Percentiles rank a stretch among this genome's conserved stretches.
Conservation (phyloP, 441 rosid genomes). For the Pelargonium australe region DNA sequence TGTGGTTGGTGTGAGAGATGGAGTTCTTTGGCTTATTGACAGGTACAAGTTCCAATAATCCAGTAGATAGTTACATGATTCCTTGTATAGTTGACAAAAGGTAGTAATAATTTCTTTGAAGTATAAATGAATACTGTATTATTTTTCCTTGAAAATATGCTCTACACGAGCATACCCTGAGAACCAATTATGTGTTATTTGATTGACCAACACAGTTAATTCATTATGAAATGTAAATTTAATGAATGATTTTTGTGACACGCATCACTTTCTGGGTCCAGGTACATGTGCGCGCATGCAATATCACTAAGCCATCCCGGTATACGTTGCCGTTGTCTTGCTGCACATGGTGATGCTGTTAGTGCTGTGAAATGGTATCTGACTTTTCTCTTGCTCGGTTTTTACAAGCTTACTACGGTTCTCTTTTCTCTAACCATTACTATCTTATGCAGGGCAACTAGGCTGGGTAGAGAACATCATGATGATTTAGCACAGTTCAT, state of each 20-base stretch:
- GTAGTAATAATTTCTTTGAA: neutral
- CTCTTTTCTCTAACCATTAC: conserved; percentile 16
- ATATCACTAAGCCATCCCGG: conserved; percentile 96
- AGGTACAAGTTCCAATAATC: conserved; percentile 39
- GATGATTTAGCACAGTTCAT: conserved; percentile 96
- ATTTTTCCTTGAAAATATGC: too few relatives aligned
- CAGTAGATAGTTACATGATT: conserved; percentile 8
- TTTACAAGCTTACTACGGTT: conserved; percentile 13
- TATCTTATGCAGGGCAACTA: conserved; percentile 73
- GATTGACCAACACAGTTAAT: neutral
- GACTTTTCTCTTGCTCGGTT: conserved; percentile 15
- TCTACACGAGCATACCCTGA: too few relatives aligned
- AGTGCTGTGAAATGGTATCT: conserved; percentile 96
- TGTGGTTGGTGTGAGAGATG: conserved; percentile 93
- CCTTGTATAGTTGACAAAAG: neutral
- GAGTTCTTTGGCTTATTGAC: conserved; percentile 99
- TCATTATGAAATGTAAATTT: neutral
- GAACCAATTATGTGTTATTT: too few relatives aligned
- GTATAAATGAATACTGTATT: too few relatives aligned
- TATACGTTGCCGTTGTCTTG: conserved; percentile 94
- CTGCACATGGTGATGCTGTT: conserved; percentile 98
- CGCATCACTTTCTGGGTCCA: conserved; percentile 27
- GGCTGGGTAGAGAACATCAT: conserved; percentile 99
- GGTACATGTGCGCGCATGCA: conserved; percentile 98
- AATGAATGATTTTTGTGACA: conserved; percentile 8